These are phyloP conservation scores for Metschnikowia similis DNA, from an alignment of 805 yeast genomes.

Conservation along the genomic window DNA sequence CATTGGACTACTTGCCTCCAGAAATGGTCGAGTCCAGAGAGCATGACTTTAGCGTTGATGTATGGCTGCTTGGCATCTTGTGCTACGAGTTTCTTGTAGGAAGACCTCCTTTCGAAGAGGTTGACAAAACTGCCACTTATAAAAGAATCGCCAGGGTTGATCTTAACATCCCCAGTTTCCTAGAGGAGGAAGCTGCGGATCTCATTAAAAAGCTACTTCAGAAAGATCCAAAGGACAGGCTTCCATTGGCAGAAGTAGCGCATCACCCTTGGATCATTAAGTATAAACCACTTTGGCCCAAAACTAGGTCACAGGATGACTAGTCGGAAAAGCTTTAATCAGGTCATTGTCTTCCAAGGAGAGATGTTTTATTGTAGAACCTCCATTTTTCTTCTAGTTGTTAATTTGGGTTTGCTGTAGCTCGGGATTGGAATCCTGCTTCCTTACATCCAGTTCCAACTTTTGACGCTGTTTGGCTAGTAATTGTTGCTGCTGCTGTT, in stretches of 20 bases:
- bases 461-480: conserved; percentile 3
- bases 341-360: not conserved
- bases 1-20: conserved; percentile 91
- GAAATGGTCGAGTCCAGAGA: conserved; percentile 85
- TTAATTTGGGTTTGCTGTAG: not conserved
- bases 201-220: conserved; percentile 60
- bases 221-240: conserved; percentile 65
- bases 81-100: conserved; percentile 86
- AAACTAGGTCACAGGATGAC: conserved; percentile 3
- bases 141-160: conserved; percentile 76
- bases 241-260: conserved; percentile 55
- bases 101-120: conserved; percentile 87
- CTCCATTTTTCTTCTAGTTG: not conserved
- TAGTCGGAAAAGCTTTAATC: not conserved
- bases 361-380: not conserved
- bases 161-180: conserved; percentile 63
- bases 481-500: conserved; percentile 26
- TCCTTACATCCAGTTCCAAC: not conserved
- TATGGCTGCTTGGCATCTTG: conserved; percentile 89
- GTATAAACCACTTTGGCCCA: conserved; percentile 60
- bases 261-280: conserved; percentile 81
- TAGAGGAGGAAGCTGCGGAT: conserved; percentile 73
- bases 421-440: not conserved
- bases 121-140: conserved; percentile 71
- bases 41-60: conserved; percentile 75